Conservation (phyloP, 305 asterid genomes). For the Fraxinus xanthoxyloides region DNA sequence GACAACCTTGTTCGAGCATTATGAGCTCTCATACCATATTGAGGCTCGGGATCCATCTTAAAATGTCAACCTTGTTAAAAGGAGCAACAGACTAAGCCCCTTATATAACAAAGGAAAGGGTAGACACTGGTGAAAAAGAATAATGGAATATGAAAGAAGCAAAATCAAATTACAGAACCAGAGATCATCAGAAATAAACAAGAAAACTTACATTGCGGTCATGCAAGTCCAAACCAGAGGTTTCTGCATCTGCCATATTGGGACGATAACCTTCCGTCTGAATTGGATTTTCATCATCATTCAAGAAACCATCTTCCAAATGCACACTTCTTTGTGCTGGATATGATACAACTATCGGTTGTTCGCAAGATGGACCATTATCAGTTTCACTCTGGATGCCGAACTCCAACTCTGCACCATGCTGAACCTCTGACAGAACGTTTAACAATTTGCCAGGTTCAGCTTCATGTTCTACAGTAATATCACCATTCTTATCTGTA, state of each 20-base stretch:
- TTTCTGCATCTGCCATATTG: conserved; percentile 41
- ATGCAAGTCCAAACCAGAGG: conserved; percentile 35
- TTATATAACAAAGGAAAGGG: background rate
- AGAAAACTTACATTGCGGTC: conserved; percentile 56
- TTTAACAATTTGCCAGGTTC: conserved; percentile 34
- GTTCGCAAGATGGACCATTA: conserved; percentile 35
- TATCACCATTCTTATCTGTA: conserved; percentile 33
- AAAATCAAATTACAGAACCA: background rate
- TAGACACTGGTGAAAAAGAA: background rate
- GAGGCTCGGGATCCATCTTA: background rate
- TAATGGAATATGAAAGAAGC: background rate
- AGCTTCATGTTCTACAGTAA: conserved; percentile 35
- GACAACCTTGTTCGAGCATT: background rate
- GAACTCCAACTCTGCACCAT: conserved; percentile 35
- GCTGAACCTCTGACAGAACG: conserved; percentile 31
- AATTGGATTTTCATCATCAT: conserved; percentile 35
- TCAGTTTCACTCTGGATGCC: conserved; percentile 27
- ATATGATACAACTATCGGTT: conserved; percentile 26
- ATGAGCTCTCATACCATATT: background rate
- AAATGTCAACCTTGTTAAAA: background rate
- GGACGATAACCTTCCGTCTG: conserved; percentile 37
- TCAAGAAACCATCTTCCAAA: conserved; percentile 38
- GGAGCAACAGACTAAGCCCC: background rate
- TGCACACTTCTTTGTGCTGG: conserved; percentile 30
- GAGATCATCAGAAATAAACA: background rate